Conservation (phyloP, 2,329 filamentous ascomycete species). For the Stachybotrys echinatus region DNA sequence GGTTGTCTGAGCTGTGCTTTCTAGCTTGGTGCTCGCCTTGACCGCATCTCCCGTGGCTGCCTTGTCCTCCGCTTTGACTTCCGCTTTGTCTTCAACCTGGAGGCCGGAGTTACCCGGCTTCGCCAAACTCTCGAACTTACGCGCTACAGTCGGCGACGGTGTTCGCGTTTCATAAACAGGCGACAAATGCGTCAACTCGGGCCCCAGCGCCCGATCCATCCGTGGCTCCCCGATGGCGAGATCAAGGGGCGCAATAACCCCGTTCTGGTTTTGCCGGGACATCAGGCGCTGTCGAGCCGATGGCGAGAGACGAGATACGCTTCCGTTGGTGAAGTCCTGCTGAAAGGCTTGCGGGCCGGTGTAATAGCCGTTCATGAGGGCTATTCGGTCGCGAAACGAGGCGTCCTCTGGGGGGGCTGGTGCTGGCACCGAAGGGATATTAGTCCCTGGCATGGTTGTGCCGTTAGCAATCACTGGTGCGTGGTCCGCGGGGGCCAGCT, state of each 20-base stretch:
- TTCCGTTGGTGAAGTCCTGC: conserved; percentile 22
- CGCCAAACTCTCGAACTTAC: conserved; percentile 43
- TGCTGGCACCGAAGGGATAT: conserved; percentile 1
- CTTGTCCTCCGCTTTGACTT: conserved; percentile 11
- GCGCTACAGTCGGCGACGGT: conserved; percentile 59
- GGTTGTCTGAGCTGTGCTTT: conserved; percentile 4
- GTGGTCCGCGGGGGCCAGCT: conserved; percentile 12
- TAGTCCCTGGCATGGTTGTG: conserved; percentile 11
- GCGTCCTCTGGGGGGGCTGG: conserved; percentile 24
- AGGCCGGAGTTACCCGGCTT: conserved; percentile 18
- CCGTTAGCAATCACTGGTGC: conserved; percentile 31
- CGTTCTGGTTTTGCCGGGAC: conserved; percentile 39
- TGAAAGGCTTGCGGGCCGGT: conserved; percentile 18
- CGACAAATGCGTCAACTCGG: conserved; percentile 53
- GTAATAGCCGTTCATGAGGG: conserved; percentile 30
- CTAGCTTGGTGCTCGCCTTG: conserved; percentile 8
- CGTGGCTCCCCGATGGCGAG: conserved; percentile 44
- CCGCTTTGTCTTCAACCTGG: too few relatives aligned
- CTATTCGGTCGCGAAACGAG: conserved; percentile 36
- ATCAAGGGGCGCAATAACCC: conserved; percentile 50
- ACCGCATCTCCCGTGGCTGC: conserved; percentile 10
- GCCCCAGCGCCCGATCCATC: conserved; percentile 24
- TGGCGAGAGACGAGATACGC: conserved; percentile 22
- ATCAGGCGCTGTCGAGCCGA: conserved; percentile 30
- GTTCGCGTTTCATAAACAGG: conserved; percentile 71